phyloP scores from a whole-genome alignment of 768 basidiomycete species.

The Suillus ampliporus region DNA sequence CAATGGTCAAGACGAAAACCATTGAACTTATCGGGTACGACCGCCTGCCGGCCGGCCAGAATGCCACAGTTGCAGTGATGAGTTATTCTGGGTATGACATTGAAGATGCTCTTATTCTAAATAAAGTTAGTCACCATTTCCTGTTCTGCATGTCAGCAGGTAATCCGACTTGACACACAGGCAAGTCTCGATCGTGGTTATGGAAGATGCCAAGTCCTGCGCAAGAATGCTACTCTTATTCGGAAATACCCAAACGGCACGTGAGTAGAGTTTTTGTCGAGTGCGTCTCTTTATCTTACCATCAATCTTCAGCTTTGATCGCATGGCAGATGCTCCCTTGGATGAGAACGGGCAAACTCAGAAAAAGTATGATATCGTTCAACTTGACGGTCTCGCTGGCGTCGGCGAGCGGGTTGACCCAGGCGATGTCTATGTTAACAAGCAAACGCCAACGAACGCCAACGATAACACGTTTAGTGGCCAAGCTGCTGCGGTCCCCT shows the following conservation, averaged over 20 bases:
- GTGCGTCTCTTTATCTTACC: constrained; percentile 3
- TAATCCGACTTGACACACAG: constrained; percentile 42
- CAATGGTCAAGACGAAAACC: constrained; percentile 99
- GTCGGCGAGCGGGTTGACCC: constrained; percentile 95
- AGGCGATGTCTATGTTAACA: constrained; percentile 94
- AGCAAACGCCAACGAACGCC: constrained; percentile 95
- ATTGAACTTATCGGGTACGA: constrained; percentile 98
- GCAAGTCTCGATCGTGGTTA: constrained; percentile 97
- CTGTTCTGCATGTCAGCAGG: constrained; percentile 10
- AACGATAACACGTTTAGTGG: constrained; percentile 89
- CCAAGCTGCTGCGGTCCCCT: constrained; percentile 81
- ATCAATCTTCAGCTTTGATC: constrained; percentile 70
- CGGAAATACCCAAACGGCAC: constrained; percentile 98
- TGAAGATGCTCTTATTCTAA: constrained; percentile 96
- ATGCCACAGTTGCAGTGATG: constrained; percentile 99
- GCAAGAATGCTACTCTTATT: constrained; percentile 93
- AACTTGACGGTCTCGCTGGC: constrained; percentile 91
- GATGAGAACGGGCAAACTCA: constrained; percentile 81
- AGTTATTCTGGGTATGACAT: constrained; percentile 99
- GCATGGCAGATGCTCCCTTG: constrained; percentile 88
- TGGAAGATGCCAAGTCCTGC: constrained; percentile 95
- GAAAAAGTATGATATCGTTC: constrained; percentile 90
- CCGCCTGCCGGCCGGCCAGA: constrained; percentile 95
- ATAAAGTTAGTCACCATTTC: constrained; percentile 61
- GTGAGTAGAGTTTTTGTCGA: constrained; percentile 53